These are phyloP conservation scores for Musa schizocarpa DNA, from an alignment of 176 grass and related monocot genomes.

Conservation along the genomic window DNA sequence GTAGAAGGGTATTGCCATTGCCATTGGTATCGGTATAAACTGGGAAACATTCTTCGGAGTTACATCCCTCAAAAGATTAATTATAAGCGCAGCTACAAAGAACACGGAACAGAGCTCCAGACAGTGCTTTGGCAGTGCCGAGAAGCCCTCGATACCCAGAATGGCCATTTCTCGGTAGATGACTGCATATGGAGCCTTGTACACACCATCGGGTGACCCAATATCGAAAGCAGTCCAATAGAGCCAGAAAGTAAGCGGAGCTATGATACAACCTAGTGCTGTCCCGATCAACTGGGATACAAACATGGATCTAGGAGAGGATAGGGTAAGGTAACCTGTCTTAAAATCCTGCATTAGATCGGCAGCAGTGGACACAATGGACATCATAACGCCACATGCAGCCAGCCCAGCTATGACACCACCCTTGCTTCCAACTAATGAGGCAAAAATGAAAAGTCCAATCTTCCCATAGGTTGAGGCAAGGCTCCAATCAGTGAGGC, in stretches of 20 bases:
- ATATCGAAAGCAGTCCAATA: slow-evolving; percentile 76
- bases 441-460: slow-evolving; percentile 71
- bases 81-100: slow-evolving; percentile 42
- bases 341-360: slow-evolving; percentile 98
- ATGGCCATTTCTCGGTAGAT: slow-evolving; percentile 83
- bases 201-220: slow-evolving; percentile 58
- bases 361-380: slow-evolving; percentile 68
- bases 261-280: slow-evolving; percentile 57
- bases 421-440: slow-evolving; percentile 51
- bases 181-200: slow-evolving; percentile 79
- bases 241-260: slow-evolving; percentile 79
- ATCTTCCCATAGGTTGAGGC: slow-evolving; percentile 76
- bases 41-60: slow-evolving; percentile 43
- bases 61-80: slow-evolving; percentile 50
- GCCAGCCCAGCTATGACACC: slow-evolving; percentile 73
- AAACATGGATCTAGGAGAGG: slow-evolving; percentile 81
- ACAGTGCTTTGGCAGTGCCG: slow-evolving; percentile 59
- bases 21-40: slow-evolving; percentile 73
- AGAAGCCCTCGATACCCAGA: slow-evolving; percentile 65
- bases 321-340: slow-evolving; percentile 78
- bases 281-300: slow-evolving; percentile 80
- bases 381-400: slow-evolving; percentile 84
- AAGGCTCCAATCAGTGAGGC: slow-evolving; percentile 72
- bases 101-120: slow-evolving; percentile 50
- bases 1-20: slow-evolving; percentile 84